Evolutionary conservation across 2,329 filamentous ascomycete genomes (phyloP).

Genomic region (Alternaria brassicicola): DNA sequence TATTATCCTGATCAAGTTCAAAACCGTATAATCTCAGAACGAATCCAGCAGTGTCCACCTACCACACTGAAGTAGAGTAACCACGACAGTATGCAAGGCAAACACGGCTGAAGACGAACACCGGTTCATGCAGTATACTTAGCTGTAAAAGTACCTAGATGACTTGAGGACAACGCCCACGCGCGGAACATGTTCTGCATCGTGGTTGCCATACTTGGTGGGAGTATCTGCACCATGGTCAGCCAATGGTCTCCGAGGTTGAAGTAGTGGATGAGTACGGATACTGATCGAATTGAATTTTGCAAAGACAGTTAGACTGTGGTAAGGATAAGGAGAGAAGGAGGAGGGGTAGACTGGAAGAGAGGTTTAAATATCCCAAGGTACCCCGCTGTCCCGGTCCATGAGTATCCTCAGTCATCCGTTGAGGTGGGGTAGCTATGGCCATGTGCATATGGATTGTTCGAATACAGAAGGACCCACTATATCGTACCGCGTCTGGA

Average conservation of each 20-base stretch:
- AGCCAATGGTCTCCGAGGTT: constrained; percentile 21
- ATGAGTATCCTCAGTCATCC: constrained; percentile 28
- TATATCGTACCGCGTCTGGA: constrained; percentile 5
- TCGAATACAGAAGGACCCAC: constrained; percentile 10
- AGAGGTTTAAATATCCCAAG: constrained; percentile 28
- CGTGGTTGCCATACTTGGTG: constrained; percentile 40
- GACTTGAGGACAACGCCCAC: constrained; percentile 44
- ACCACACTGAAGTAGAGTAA: neutral
- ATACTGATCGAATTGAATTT: constrained; percentile 6
- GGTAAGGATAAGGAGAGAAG: neutral
- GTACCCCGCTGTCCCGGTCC: constrained; percentile 7
- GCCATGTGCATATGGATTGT: constrained; percentile 13
- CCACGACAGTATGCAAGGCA: constrained; percentile 4
- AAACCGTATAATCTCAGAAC: constrained; percentile 90
- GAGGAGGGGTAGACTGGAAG: constrained; percentile 4
- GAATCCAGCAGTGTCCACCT: constrained; percentile 36
- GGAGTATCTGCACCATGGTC: constrained; percentile 25
- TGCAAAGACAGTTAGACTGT: neutral
- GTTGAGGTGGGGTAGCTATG: constrained; percentile 38
- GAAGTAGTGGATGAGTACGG: constrained; percentile 26
- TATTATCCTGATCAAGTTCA: constrained; percentile 98
- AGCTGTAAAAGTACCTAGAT: constrained; percentile 49
- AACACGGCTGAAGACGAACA: constrained; percentile 42
- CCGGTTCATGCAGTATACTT: constrained; percentile 53
- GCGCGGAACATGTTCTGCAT: constrained; percentile 40